Evolutionary conservation across 2,329 filamentous ascomycete genomes (phyloP).

Genomic region (Pseudogymnoascus sp.): DNA sequence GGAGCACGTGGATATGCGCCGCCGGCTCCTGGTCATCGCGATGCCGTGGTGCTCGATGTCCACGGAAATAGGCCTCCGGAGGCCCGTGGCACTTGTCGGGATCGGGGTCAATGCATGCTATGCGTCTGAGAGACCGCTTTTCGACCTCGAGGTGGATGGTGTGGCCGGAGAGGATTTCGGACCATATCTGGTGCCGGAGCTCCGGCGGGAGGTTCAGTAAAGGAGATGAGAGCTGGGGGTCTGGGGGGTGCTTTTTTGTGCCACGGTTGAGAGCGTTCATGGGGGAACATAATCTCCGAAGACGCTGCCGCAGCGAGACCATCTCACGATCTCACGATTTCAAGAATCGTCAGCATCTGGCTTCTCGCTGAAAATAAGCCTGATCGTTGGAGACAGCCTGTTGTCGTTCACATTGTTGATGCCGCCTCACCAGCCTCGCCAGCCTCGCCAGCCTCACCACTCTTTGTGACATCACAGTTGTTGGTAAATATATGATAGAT

Average conservation of each 20-base stretch:
- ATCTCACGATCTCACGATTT: too few relatives aligned
- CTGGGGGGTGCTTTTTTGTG: neutral
- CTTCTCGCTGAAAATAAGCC: too few relatives aligned
- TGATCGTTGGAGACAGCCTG: too few relatives aligned
- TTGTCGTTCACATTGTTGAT: too few relatives aligned
- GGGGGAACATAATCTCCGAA: neutral
- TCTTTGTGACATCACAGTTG: too few relatives aligned
- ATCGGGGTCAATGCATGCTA: neutral
- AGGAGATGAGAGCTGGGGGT: neutral
- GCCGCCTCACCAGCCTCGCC: too few relatives aligned
- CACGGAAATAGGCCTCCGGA: neutral
- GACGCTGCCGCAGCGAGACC: neutral
- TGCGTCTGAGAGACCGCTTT: neutral
- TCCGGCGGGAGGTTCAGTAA: constrained; percentile 13
- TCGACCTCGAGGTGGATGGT: constrained; percentile 13
- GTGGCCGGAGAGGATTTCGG: constrained; percentile 10
- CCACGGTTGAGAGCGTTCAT: too few relatives aligned
- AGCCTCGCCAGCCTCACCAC: too few relatives aligned
- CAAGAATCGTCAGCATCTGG: too few relatives aligned
- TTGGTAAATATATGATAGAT: too few relatives aligned
- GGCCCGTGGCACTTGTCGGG: neutral
- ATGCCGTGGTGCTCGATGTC: neutral
- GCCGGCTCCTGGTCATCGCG: neutral
- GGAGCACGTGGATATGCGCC: neutral
- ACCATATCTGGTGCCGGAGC: constrained; percentile 17